These are phyloP conservation scores for Venustampulla echinocandica DNA, from an alignment of 495 filamentous ascomycete species.

Conservation along the genomic window DNA sequence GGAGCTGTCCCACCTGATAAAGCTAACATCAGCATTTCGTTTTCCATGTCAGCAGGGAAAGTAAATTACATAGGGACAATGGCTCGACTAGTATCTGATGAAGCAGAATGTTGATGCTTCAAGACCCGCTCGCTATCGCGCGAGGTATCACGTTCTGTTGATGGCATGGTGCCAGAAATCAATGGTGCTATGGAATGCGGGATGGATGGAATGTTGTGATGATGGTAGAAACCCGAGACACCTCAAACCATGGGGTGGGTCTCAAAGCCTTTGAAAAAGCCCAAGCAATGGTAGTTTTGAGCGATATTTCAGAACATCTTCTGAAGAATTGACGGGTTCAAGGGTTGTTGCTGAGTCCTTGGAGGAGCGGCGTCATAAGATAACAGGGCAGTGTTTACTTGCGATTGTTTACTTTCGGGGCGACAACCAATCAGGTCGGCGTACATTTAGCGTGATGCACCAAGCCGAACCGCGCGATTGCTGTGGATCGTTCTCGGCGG, in stretches of 20 bases:
- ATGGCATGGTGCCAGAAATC: conserved; percentile 31
- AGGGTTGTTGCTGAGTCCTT: background rate
- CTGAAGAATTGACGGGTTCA: background rate
- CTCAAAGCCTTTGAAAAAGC: too few relatives aligned
- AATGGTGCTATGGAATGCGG: conserved; percentile 3
- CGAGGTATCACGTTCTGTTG: conserved; percentile 39
- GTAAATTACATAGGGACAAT: conserved; percentile 46
- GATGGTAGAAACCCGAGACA: background rate
- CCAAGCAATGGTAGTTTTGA: too few relatives aligned
- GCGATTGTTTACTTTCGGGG: background rate
- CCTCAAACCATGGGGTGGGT: conserved; percentile 1
- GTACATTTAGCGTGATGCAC: background rate
- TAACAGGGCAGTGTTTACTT: background rate
- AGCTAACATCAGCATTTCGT: conserved; percentile 20
- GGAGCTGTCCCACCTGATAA: conserved; percentile 96
- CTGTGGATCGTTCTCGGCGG: background rate
- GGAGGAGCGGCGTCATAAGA: background rate
- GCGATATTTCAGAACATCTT: background rate
- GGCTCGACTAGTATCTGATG: conserved; percentile 36
- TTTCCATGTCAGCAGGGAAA: conserved; percentile 1
- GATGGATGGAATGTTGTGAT: conserved; percentile 10
- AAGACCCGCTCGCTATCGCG: conserved; percentile 34
- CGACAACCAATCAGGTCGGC: background rate
- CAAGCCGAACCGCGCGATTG: background rate
- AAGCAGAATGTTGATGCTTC: conserved; percentile 48